These are phyloP conservation scores for Hortaea werneckii DNA, from an alignment of 2,329 filamentous ascomycete genomes.

Conservation along the genomic window DNA sequence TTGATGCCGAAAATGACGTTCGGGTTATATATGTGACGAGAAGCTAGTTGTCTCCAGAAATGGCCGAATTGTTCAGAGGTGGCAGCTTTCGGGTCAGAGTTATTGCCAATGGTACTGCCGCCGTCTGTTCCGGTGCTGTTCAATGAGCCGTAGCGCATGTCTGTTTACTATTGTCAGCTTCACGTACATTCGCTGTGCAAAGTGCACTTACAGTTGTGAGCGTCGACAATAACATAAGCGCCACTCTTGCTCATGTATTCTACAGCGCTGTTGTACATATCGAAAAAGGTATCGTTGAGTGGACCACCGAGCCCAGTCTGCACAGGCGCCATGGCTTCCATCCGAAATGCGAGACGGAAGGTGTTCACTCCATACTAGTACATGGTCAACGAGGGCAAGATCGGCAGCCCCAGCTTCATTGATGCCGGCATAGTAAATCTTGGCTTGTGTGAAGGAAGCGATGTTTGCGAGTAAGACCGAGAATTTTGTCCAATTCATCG, in stretches of 20 bases:
- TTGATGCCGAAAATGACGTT: slow-evolving; percentile 5
- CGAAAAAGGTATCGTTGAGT: slow-evolving; percentile 5
- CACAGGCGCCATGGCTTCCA: slow-evolving; percentile 2
- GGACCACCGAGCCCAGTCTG: background rate
- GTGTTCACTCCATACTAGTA: background rate
- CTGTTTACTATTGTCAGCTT: no score
- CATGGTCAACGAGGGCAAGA: background rate
- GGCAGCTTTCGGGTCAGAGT: background rate
- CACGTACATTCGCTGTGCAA: no score
- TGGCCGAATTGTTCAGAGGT: slow-evolving; percentile 1
- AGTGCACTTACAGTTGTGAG: slow-evolving; percentile 1
- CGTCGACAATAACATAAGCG: slow-evolving; percentile 3
- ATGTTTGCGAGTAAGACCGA: no score
- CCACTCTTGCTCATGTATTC: background rate
- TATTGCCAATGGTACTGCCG: slow-evolving; percentile 21
- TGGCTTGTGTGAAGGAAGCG: background rate
- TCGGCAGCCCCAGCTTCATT: slow-evolving; percentile 3
- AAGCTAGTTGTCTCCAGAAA: slow-evolving; percentile 3
- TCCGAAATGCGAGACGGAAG: slow-evolving; percentile 3
- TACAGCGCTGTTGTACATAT: slow-evolving; percentile 2
- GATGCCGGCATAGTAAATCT: slow-evolving; percentile 5
- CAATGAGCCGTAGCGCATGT: slow-evolving; percentile 39
- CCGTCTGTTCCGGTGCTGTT: slow-evolving; percentile 25
- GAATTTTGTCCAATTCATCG: no score
- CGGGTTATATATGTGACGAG: background rate